phyloP scores from a whole-genome alignment of 2,329 filamentous ascomycete species.

The Neonectria coccinea region DNA sequence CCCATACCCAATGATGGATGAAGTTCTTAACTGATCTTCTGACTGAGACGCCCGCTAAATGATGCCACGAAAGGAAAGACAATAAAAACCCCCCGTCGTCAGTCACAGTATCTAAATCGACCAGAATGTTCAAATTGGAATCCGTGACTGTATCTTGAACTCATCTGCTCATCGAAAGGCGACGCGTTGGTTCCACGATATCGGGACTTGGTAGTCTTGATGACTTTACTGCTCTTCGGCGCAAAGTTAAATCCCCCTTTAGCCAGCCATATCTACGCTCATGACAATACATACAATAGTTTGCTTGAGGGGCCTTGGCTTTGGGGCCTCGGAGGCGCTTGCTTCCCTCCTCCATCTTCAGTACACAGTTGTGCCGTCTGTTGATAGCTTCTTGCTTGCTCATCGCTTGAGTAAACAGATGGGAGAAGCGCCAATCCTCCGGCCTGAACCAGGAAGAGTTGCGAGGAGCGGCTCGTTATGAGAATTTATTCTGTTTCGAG shows the following conservation, averaged over 20 bases:
- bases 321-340: conserved; percentile 39
- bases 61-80: too few relatives aligned
- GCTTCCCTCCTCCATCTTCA: conserved; percentile 42
- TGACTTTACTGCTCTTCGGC: neutral
- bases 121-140: too few relatives aligned
- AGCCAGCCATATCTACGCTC: neutral
- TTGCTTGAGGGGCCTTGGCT: conserved; percentile 27
- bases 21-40: too few relatives aligned
- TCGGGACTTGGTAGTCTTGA: neutral
- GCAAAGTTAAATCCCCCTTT: neutral
- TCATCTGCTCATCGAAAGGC: too few relatives aligned
- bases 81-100: too few relatives aligned
- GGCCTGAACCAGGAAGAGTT: conserved; percentile 68
- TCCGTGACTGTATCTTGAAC: too few relatives aligned
- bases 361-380: conserved; percentile 58
- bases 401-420: conserved; percentile 40
- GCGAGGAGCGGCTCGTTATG: conserved; percentile 55
- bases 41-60: too few relatives aligned
- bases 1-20: too few relatives aligned
- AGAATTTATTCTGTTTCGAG: conserved; percentile 44
- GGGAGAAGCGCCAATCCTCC: conserved; percentile 48
- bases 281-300: conserved; percentile 22
- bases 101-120: too few relatives aligned
- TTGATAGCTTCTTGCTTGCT: conserved; percentile 46
- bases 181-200: neutral